These are phyloP conservation scores for Eucalyptus sp. DNA, from an alignment of 345 rosid genomes.

Conservation along the genomic window DNA sequence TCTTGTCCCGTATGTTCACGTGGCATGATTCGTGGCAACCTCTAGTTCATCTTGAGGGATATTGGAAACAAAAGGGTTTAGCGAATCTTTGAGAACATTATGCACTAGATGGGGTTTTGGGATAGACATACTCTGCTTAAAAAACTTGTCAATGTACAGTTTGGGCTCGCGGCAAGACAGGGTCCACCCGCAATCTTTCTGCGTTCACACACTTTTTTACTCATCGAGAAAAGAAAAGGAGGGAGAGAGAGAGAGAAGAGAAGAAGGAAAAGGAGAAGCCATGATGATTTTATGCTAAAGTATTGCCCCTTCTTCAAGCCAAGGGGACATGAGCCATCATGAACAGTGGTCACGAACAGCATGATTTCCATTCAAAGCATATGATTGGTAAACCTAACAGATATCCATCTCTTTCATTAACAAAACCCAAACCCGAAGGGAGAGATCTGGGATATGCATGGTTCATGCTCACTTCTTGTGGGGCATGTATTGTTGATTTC, in stretches of 20 bases:
- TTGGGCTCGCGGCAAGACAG: not conserved
- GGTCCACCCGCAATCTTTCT: not conserved
- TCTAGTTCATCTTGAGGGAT: not conserved
- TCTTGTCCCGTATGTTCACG: not conserved
- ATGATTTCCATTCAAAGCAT: not conserved
- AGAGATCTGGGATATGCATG: not conserved
- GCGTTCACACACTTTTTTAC: not conserved
- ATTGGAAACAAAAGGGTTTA: not conserved
- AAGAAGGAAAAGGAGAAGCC: not conserved
- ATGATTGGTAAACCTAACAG: not conserved
- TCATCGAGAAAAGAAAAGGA: not conserved
- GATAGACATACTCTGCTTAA: not conserved
- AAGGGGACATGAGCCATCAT: conserved; percentile 4
- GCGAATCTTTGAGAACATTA: not conserved
- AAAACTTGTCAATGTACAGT: not conserved
- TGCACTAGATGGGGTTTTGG: not conserved
- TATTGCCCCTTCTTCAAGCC: conserved; percentile 12
- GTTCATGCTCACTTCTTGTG: not conserved
- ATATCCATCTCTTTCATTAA: not conserved
- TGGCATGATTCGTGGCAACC: not conserved
- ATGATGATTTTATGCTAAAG: not conserved
- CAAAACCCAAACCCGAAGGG: not conserved
- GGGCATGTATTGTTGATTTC: not conserved
- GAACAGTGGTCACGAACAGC: not conserved
- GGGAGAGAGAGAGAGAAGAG: not conserved